Conservation (phyloP, 1,139 yeast species). For the Taphrina betulina region DNA sequence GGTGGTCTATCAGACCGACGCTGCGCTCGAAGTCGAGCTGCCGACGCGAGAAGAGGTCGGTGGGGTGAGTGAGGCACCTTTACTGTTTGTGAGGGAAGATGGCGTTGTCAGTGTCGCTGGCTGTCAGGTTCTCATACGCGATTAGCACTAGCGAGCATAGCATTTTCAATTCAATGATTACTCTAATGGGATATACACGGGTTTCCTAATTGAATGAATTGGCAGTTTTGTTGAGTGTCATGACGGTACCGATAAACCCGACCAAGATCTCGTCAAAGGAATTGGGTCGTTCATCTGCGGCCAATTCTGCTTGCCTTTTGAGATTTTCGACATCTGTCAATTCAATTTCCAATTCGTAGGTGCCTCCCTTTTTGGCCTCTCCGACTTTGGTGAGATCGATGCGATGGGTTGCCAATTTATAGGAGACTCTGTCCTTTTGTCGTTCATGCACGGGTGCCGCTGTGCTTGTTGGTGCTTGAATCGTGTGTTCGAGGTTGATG, state of each 20-base stretch:
- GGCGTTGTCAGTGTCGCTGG: conserved; percentile 17
- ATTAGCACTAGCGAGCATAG: too few relatives aligned
- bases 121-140: conserved; percentile 19
- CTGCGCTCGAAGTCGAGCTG: conserved; percentile 25
- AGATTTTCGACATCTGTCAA: conserved; percentile 29
- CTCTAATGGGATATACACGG: too few relatives aligned
- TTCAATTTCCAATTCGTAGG: conserved; percentile 31
- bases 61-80: background rate
- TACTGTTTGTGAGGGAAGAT: conserved; percentile 26
- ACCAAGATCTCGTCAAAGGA: conserved; percentile 19
- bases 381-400: conserved; percentile 36
- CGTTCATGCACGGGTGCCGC: conserved; percentile 25
- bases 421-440: conserved; percentile 34
- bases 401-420: conserved; percentile 27
- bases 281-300: conserved; percentile 24
- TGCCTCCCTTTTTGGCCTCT: background rate
- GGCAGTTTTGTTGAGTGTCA: conserved; percentile 8
- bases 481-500: conserved; percentile 36
- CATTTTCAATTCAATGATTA: too few relatives aligned
- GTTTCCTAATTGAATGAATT: too few relatives aligned
- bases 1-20: background rate
- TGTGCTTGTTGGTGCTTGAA: conserved; percentile 5
- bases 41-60: conserved; percentile 7
- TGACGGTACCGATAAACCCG: conserved; percentile 22
- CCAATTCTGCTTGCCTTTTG: conserved; percentile 21